phyloP scores from a whole-genome alignment of 352 stramenopile species.

The Stephanocyclus meneghinianus region DNA sequence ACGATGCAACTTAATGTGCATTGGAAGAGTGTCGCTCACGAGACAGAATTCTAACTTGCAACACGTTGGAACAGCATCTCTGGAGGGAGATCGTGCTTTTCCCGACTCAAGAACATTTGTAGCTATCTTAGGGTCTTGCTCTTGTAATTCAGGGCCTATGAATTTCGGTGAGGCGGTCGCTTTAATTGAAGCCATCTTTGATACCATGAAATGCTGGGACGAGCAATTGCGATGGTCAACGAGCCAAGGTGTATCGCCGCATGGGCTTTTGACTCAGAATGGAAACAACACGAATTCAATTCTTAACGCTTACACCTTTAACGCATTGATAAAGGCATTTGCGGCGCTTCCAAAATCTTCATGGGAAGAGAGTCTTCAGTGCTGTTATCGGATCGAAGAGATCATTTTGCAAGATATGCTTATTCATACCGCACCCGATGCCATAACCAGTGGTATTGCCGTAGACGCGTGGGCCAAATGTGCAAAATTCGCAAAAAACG shows the following conservation, averaged over 20 bases:
- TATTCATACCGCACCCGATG: conserved; percentile 12
- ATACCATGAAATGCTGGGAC: conserved; percentile 37
- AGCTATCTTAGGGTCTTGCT: conserved; percentile 25
- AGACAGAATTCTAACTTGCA: background rate
- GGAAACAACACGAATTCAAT: conserved; percentile 4
- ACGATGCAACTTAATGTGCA: conserved; percentile 30
- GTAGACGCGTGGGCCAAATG: conserved; percentile 30
- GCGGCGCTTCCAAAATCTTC: conserved; percentile 20
- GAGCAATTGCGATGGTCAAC: conserved; percentile 45
- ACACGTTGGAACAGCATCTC: background rate
- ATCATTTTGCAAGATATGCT: conserved; percentile 26
- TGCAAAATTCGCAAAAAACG: conserved; percentile 10
- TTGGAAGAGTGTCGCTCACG: conserved; percentile 22
- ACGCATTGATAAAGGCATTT: conserved; percentile 34
- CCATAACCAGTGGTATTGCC: conserved; percentile 14
- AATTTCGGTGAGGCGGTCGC: conserved; percentile 30
- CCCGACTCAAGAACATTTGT: conserved; percentile 49
- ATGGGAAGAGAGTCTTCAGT: conserved; percentile 38
- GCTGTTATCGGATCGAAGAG: conserved; percentile 41
- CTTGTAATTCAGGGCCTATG: conserved; percentile 13
- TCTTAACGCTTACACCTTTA: conserved; percentile 41
- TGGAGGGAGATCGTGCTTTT: conserved; percentile 3
- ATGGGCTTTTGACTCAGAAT: background rate
- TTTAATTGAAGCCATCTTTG: conserved; percentile 26
- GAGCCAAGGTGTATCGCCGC: conserved; percentile 21